Base-by-base conservation (phyloP, 768 basidiomycete species). In the Lactifluus echinatus region DNA sequence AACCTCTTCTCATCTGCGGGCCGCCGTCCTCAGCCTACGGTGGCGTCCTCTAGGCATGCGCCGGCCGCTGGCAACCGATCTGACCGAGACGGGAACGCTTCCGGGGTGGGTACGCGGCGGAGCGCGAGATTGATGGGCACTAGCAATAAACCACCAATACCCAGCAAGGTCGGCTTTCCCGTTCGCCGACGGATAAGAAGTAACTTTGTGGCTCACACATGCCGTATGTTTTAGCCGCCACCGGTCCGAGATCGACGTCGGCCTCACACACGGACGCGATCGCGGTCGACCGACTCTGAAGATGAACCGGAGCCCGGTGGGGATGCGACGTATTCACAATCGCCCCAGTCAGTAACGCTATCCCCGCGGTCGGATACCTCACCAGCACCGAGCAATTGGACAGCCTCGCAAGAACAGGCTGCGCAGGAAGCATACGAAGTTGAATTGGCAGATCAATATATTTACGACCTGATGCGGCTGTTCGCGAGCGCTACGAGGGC, bases 401-500 rank as follows among this genome's bases (percentile, higher is more conserved):
- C 83, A 7, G 71, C 78, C 57, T 77, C 75, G n/a, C 80, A 84
- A 44, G 86, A 87, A 65, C 83, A 80, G 68, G 81, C 79, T 19
- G 82, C 84, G 33, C 83, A 86, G 65, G 85, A 89, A 56, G 76
- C 80, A 40, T 84, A 85, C 63, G 85, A 85, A 61, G 74, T 73
- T 39, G 84, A 84, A 53, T 74, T 85, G 55, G 92, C 92, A 24
- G 92, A 95, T 53, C 78, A 87, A 65, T 86, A 88, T 71, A 76
- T 96, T 53, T 87, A 93, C 65, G 80, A 85, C 65, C 76, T 94
- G 44, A 80, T 89, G 71, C 81, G 89, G 60, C 77, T 77, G 54
- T 95, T 93, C 69, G 95, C 88, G 10, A 79, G 77, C 52, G 93
- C 93, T 14, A 80, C 82, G n/a, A 76, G 82, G 62, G 80, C 83